These are phyloP conservation scores for Cucurbita pepo DNA, from an alignment of 306 rosid genomes.

Conservation along the genomic window DNA sequence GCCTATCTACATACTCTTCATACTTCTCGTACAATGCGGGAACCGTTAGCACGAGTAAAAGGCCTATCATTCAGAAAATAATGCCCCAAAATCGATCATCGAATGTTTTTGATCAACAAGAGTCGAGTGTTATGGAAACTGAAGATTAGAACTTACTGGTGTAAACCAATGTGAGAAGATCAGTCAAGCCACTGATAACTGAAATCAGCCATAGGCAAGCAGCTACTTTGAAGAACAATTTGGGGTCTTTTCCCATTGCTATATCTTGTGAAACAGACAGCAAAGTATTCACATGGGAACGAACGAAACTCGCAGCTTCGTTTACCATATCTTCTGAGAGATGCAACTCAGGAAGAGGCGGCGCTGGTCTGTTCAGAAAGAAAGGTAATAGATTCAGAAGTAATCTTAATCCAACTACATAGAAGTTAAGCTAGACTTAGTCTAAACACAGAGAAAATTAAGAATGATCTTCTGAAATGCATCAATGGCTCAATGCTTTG, in stretches of 20 bases:
- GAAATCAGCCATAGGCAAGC: constrained; percentile 47
- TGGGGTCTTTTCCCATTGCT: constrained; percentile 65
- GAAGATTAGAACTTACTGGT: constrained; percentile 37
- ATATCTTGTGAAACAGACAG: constrained; percentile 53
- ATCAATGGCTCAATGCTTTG: not conserved
- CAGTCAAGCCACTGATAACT: constrained; percentile 66
- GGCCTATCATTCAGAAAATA: constrained; percentile 40
- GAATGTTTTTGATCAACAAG: not conserved
- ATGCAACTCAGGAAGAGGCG: constrained; percentile 75
- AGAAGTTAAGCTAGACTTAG: not conserved
- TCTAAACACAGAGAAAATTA: not conserved
- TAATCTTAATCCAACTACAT: not conserved
- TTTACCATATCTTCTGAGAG: constrained; percentile 71
- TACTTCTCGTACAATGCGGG: constrained; percentile 73
- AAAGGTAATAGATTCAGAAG: constrained; percentile 2
- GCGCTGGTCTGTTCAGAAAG: constrained; percentile 65
- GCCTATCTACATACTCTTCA: constrained; percentile 56
- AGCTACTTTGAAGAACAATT: constrained; percentile 71
- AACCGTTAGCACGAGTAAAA: constrained; percentile 51
- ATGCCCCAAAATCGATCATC: constrained; percentile 1
- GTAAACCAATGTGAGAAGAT: constrained; percentile 67
- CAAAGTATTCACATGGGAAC: constrained; percentile 34
- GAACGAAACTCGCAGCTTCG: constrained; percentile 41
- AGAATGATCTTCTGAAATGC: not conserved
- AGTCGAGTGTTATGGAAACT: not conserved